Conservation (phyloP, 2,329 filamentous ascomycete species). For the Fusarium tjaetaba region DNA sequence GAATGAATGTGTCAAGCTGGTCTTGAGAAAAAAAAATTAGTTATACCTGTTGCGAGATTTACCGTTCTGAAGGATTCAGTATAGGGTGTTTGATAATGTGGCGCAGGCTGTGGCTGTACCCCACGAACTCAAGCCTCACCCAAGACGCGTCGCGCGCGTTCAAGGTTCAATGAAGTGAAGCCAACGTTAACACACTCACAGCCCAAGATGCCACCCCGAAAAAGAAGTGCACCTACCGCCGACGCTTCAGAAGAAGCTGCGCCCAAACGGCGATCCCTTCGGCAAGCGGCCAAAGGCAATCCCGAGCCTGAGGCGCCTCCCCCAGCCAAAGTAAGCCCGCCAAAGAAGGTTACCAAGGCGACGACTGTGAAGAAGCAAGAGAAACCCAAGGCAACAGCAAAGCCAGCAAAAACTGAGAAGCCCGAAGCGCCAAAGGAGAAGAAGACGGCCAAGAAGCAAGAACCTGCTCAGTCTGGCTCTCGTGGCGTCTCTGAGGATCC, state of each 20-base stretch:
- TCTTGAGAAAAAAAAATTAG: too few relatives aligned
- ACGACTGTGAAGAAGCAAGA: constrained; percentile 1
- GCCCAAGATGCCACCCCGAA: constrained; percentile 28
- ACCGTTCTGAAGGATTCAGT: fast-evolving
- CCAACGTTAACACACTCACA: background rate
- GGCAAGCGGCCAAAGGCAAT: constrained; percentile 17
- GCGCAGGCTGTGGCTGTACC: background rate
- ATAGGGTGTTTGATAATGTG: background rate
- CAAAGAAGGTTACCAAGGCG: constrained; percentile 3
- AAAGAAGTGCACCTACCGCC: background rate
- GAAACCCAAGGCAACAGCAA: background rate
- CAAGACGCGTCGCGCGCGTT: constrained; percentile 6
- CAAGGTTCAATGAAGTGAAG: too few relatives aligned
- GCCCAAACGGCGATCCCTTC: constrained; percentile 30
- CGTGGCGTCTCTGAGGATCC: constrained; percentile 41
- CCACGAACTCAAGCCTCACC: background rate
- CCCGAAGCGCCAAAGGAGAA: background rate
- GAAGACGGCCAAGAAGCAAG: background rate
- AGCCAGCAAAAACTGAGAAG: background rate
- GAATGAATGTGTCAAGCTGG: too few relatives aligned
- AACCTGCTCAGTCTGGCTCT: background rate
- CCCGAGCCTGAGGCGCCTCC: background rate
- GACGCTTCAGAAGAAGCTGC: background rate
- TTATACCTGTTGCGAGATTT: background rate
- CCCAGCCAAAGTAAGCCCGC: background rate